phyloP scores from a whole-genome alignment of 495 filamentous ascomycete species.

The Neurospora tetraspora region DNA sequence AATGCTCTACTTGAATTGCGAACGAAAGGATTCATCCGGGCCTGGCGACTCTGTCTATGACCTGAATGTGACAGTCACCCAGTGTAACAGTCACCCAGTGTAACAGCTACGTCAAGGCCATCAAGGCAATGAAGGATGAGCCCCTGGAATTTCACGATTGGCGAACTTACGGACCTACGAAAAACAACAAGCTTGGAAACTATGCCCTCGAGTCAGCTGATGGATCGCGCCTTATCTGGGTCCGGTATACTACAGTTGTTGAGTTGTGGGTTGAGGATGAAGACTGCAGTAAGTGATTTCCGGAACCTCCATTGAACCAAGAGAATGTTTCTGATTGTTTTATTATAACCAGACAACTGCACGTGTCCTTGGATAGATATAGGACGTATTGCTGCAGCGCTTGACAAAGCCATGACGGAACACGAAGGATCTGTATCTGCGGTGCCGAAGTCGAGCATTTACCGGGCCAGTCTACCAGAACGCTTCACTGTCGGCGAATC shows the following conservation, averaged over 20 bases:
- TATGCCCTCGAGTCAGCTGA: neutral
- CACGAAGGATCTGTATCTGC: neutral
- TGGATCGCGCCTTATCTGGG: neutral
- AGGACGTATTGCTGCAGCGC: neutral
- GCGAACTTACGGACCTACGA: neutral
- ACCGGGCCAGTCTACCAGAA: neutral
- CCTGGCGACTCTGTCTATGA: neutral
- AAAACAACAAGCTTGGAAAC: neutral
- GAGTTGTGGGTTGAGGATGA: rapidly evolving
- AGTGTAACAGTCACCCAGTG: neutral
- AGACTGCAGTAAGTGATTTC: neutral
- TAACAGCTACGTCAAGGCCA: neutral
- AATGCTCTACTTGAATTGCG: neutral
- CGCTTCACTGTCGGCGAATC: neutral
- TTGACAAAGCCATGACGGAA: neutral
- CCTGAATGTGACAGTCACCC: neutral
- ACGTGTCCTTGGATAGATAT: neutral
- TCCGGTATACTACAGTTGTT: neutral
- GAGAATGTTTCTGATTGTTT: neutral
- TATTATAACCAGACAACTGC: neutral
- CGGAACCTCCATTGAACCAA: neutral
- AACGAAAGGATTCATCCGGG: rapidly evolving
- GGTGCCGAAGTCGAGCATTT: neutral
- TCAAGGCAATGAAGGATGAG: neutral
- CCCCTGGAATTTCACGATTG: neutral